phyloP scores from a whole-genome alignment of 345 rosid species.

The Laguncularia racemosa region DNA sequence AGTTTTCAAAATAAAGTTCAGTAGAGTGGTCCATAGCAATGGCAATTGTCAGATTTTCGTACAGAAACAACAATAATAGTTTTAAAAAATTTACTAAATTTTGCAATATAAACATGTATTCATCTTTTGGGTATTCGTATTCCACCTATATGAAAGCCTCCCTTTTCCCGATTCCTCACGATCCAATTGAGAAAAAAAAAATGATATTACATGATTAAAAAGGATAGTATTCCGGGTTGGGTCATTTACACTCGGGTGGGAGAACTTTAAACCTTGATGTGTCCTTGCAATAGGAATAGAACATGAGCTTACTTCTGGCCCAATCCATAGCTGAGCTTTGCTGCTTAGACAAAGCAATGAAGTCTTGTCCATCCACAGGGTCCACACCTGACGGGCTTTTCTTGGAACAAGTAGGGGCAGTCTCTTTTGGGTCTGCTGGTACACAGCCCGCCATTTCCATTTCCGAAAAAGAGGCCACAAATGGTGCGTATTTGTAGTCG shows the following conservation, averaged over 20 bases:
- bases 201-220: no score
- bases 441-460: constrained; percentile 51
- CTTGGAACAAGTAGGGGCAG: constrained; percentile 33
- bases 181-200: no score
- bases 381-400: constrained; percentile 44
- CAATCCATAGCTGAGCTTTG: constrained; percentile 69
- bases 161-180: no score
- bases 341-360: constrained; percentile 46
- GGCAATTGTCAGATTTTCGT: no score
- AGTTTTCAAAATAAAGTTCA: no score
- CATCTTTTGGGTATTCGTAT: no score
- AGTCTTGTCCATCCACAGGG: constrained; percentile 67
- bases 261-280: constrained; percentile 50
- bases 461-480: constrained; percentile 53
- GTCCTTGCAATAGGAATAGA: constrained; percentile 81
- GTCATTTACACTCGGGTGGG: constrained; percentile 66
- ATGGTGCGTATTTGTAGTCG: constrained; percentile 72
- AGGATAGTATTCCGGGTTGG: no score
- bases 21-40: no score
- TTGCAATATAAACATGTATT: no score
- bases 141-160: no score
- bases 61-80: no score
- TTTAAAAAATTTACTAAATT: no score
- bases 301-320: constrained; percentile 89
- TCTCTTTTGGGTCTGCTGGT: constrained; percentile 15